Percentiles rank a stretch among this genome's conserved stretches.
Conservation (phyloP, 2,329 filamentous ascomycete genomes). For the Monosporascus sp. region DNA sequence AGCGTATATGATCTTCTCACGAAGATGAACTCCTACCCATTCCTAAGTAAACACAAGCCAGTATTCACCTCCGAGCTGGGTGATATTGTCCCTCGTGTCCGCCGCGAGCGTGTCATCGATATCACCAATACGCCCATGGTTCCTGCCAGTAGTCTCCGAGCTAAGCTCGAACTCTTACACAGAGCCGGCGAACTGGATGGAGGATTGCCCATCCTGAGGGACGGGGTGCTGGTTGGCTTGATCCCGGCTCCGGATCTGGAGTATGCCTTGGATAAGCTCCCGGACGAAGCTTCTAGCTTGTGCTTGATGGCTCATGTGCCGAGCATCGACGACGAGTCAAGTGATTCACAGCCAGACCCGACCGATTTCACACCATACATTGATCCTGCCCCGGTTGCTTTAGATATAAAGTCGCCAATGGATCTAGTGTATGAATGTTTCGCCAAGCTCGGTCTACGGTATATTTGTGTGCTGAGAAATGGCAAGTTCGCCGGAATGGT, state of each 20-base stretch:
- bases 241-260: constrained; percentile 94
- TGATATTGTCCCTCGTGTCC: constrained; percentile 75
- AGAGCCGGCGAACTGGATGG: constrained; percentile 86
- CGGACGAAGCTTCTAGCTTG: constrained; percentile 64
- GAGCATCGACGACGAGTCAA: constrained; percentile 59
- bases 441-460: constrained; percentile 85
- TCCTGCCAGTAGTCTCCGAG: constrained; percentile 67
- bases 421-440: constrained; percentile 96
- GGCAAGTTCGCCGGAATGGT: constrained; percentile 87
- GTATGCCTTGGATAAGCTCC: constrained; percentile 80
- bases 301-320: constrained; percentile 76
- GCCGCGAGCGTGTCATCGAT: constrained; percentile 77
- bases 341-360: constrained; percentile 50
- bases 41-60: constrained; percentile 92
- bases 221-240: constrained; percentile 77
- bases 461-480: constrained; percentile 82
- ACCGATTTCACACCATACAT: constrained; percentile 89
- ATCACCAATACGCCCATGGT: constrained; percentile 79
- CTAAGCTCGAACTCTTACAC: constrained; percentile 77
- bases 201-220: constrained; percentile 77
- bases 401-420: constrained; percentile 87
- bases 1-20: constrained; percentile 95
- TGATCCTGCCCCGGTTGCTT: constrained; percentile 80
- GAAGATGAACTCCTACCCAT: constrained; percentile 95
- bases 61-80: constrained; percentile 83